These are phyloP conservation scores for Trichosporon asahii DNA, from an alignment of 1,284 basidiomycete genomes.

Conservation along the genomic window DNA sequence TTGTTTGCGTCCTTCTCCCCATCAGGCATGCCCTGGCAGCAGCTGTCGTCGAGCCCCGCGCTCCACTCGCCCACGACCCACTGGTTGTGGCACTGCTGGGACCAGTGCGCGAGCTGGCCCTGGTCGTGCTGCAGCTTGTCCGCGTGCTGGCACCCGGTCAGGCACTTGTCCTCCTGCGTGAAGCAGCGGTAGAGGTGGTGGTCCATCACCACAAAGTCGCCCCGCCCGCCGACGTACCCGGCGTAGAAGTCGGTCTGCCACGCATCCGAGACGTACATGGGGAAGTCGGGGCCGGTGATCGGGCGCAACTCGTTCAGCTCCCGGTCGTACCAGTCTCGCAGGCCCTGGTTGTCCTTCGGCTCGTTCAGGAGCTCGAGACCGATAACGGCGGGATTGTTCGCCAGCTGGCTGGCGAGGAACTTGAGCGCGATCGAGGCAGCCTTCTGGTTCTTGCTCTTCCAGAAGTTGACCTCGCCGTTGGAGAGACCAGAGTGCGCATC, in stretches of 20 bases:
- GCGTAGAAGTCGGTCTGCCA: slow-evolving; percentile 72
- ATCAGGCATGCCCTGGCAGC: slow-evolving; percentile 54
- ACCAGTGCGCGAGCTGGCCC: slow-evolving; percentile 22
- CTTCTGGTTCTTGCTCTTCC: slow-evolving; percentile 56
- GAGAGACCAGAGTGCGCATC: slow-evolving; percentile 51
- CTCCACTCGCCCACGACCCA: slow-evolving; percentile 83
- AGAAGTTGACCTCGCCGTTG: slow-evolving; percentile 48
- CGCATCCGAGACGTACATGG: slow-evolving; percentile 71
- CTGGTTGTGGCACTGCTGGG: slow-evolving; percentile 55
- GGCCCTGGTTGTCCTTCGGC: slow-evolving; percentile 59
- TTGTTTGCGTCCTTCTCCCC: slow-evolving; percentile 56
- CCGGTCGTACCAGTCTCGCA: slow-evolving; percentile 65
- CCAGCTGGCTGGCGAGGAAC: slow-evolving; percentile 54
- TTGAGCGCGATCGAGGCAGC: slow-evolving; percentile 58
- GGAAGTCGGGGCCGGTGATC: slow-evolving; percentile 58
- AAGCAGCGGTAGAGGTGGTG: slow-evolving; percentile 80
- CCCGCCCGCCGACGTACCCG: slow-evolving; percentile 54
- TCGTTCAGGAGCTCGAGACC: slow-evolving; percentile 84
- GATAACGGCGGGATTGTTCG: slow-evolving; percentile 63
- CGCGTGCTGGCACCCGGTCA: slow-evolving; percentile 62
- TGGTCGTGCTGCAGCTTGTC: slow-evolving; percentile 33
- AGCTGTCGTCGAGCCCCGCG: slow-evolving; percentile 68
- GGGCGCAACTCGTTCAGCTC: slow-evolving; percentile 61
- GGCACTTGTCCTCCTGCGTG: slow-evolving; percentile 57
- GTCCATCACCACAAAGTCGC: slow-evolving; percentile 65